Evolutionary conservation across 805 yeast species (phyloP).

Genomic region (Nakazawaea wyomingensis): DNA sequence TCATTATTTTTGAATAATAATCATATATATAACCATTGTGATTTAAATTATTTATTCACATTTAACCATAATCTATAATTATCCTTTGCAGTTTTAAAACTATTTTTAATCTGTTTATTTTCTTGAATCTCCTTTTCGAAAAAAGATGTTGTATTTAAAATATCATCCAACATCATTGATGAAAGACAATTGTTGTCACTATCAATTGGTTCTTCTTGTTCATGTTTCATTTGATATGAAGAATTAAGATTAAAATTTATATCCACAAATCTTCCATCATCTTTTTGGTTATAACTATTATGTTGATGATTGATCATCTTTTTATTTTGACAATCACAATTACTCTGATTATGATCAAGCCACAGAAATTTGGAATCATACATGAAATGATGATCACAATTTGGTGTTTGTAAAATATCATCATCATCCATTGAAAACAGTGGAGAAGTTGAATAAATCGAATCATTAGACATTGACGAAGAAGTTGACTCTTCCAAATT

Average conservation of each 20-base stretch:
- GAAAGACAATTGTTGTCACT: neutral
- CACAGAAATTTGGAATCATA: slow-evolving; percentile 7
- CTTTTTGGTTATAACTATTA: no score
- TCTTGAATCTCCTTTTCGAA: slow-evolving; percentile 4
- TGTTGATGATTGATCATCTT: no score
- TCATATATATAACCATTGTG: no score
- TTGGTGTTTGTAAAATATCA: slow-evolving; percentile 1
- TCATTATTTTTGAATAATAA: no score
- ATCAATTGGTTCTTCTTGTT: no score
- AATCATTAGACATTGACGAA: neutral
- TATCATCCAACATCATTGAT: slow-evolving; percentile 1
- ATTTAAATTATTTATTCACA: no score
- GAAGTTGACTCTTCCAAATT: neutral
- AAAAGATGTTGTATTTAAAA: neutral
- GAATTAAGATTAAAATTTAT: neutral
- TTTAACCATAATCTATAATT: slow-evolving; percentile 7
- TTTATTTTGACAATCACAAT: neutral
- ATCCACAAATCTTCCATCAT: neutral
- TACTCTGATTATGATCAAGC: no score
- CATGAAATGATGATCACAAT: neutral
- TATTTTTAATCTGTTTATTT: slow-evolving; percentile 2
- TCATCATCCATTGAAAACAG: neutral
- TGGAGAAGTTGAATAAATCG: slow-evolving; percentile 2
- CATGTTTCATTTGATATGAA: neutral
- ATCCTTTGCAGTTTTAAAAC: slow-evolving; percentile 6